Percentiles rank a stretch among this genome's conserved stretches.
Conservation (phyloP, 1,139 yeast genomes). For the Kurtzmaniella quercitrusa region DNA sequence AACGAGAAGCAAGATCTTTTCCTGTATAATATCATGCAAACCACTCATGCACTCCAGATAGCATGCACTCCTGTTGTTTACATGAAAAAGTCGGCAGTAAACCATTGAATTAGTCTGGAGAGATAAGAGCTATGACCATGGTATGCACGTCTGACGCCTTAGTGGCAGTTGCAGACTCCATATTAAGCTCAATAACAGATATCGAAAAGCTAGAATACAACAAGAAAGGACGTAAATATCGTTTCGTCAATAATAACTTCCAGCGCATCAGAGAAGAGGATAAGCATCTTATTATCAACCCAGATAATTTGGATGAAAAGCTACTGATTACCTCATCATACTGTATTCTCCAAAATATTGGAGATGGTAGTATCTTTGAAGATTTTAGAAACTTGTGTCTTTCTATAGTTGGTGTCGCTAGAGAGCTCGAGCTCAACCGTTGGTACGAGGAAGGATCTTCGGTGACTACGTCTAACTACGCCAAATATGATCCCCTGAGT, state of each 20-base stretch:
- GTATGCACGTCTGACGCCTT: conserved; percentile 24
- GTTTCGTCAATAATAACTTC: conserved; percentile 46
- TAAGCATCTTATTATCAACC: conserved; percentile 45
- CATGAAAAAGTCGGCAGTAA: too few relatives aligned
- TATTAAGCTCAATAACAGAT: conserved; percentile 24
- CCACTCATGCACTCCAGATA: neutral
- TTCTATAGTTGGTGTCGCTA: conserved; percentile 48
- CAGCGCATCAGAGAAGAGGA: conserved; percentile 50
- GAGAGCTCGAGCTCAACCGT: conserved; percentile 42
- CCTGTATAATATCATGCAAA: neutral
- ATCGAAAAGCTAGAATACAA: conserved; percentile 40
- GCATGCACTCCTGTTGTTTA: neutral
- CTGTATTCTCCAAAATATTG: conserved; percentile 35
- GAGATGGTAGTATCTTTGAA: conserved; percentile 30
- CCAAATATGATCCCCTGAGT: conserved; percentile 27
- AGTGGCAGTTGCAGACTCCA: conserved; percentile 23
- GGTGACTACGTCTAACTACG: conserved; percentile 33
- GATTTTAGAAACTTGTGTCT: conserved; percentile 42
- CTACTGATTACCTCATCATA: conserved; percentile 43
- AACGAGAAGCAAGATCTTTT: too few relatives aligned
- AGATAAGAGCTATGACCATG: conserved; percentile 7
- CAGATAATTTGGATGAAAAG: conserved; percentile 30
- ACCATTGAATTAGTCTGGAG: too few relatives aligned
- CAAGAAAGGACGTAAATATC: conserved; percentile 50
- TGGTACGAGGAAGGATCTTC: conserved; percentile 52